Evolutionary conservation across 2,329 filamentous ascomycete species (phyloP).

Genomic region (Arthrobotrys sphaeroides): DNA sequence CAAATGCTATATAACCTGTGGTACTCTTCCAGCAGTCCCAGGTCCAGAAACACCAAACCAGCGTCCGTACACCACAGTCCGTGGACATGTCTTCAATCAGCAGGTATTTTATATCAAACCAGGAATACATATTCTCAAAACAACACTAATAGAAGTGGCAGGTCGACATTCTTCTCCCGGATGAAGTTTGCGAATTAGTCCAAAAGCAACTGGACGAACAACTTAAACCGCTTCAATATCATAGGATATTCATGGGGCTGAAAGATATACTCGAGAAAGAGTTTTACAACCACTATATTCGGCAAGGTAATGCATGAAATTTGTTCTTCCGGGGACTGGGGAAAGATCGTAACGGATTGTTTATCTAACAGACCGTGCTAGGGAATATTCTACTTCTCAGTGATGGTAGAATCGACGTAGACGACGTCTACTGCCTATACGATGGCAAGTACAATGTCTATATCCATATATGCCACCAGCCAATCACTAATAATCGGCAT

Average conservation of each 20-base stretch:
- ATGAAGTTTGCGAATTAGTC: constrained; percentile 43
- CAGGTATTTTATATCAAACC: constrained; percentile 18
- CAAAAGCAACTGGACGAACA: constrained; percentile 26
- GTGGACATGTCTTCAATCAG: constrained; percentile 42
- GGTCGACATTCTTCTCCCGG: constrained; percentile 42
- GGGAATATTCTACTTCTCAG: constrained; percentile 86
- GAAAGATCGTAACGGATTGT: constrained; percentile 27
- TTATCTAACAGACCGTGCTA: constrained; percentile 59
- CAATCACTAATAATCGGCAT: neutral
- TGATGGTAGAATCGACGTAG: constrained; percentile 74
- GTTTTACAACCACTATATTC: constrained; percentile 87
- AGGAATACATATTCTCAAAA: constrained; percentile 6
- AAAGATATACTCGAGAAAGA: constrained; percentile 75
- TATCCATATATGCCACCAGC: neutral
- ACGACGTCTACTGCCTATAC: constrained; percentile 76
- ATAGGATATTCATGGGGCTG: constrained; percentile 76
- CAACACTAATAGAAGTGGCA: no score
- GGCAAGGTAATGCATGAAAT: constrained; percentile 69
- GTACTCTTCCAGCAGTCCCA: neutral
- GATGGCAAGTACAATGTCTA: constrained; percentile 67
- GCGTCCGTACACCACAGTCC: constrained; percentile 38
- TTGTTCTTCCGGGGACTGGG: neutral
- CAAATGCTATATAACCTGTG: constrained; percentile 47
- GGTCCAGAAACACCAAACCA: neutral
- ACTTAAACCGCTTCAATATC: constrained; percentile 64